phyloP scores from a whole-genome alignment of 352 stramenopile species.

The Globisporangium spiculum region DNA sequence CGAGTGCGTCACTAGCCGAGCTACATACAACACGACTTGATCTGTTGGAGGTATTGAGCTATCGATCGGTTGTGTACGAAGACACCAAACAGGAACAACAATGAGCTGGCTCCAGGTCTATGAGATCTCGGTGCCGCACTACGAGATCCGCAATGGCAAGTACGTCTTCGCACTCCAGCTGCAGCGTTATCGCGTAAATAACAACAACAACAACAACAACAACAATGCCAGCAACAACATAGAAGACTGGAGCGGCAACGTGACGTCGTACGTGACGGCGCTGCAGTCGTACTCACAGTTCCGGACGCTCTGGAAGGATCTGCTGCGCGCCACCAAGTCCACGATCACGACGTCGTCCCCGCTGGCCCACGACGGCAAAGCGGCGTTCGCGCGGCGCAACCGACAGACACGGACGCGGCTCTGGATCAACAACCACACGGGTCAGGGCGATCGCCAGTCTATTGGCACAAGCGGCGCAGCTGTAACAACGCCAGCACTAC shows the following conservation, averaged over 20 bases:
- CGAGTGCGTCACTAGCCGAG: not conserved
- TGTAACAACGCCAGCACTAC: not conserved
- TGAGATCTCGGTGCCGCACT: slow-evolving; percentile 41
- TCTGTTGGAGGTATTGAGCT: not conserved
- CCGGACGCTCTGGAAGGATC: slow-evolving; percentile 49
- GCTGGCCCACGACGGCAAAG: slow-evolving; percentile 15
- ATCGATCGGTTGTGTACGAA: not conserved
- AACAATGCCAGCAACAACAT: slow-evolving; percentile 13
- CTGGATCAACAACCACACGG: slow-evolving; percentile 6
- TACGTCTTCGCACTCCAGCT: slow-evolving; percentile 50
- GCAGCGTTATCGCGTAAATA: slow-evolving; percentile 25
- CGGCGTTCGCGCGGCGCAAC: slow-evolving; percentile 10
- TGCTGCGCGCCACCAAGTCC: slow-evolving; percentile 39
- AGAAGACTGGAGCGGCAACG: slow-evolving; percentile 20
- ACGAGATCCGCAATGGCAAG: slow-evolving; percentile 39
- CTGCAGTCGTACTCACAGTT: slow-evolving; percentile 63
- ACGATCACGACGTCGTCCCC: slow-evolving; percentile 13
- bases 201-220: slow-evolving; percentile 20
- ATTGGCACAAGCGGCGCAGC: not conserved
- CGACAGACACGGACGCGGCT: slow-evolving; percentile 14
- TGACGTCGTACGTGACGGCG: slow-evolving; percentile 22
- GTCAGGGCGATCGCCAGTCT: not conserved
- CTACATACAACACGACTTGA: not conserved
- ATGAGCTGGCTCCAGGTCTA: slow-evolving; percentile 65
- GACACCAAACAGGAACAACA: not conserved